Conservation (phyloP, 768 basidiomycete species). For the Naganishia vishniacii region DNA sequence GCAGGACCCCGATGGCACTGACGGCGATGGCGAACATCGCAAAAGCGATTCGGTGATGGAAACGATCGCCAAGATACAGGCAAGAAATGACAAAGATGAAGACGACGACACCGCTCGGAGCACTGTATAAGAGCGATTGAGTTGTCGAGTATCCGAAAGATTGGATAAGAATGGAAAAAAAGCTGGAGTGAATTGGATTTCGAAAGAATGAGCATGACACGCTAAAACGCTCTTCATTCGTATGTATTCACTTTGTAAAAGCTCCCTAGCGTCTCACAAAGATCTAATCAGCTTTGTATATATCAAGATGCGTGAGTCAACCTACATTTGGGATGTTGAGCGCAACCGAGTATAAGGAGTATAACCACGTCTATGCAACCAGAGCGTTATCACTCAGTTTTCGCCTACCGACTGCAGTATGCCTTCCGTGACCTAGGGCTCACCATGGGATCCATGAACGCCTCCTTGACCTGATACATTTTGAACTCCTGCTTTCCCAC, state of each 20-base stretch:
- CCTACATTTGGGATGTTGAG: slow-evolving; percentile 25
- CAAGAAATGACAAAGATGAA: slow-evolving; percentile 23
- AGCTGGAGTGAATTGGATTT: slow-evolving; percentile 3
- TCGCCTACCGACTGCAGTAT: too few species aligned
- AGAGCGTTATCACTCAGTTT: too few species aligned
- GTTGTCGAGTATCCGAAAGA: slow-evolving; percentile 18
- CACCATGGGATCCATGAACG: slow-evolving; percentile 27
- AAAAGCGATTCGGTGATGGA: slow-evolving; percentile 6
- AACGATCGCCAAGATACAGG: slow-evolving; percentile 21
- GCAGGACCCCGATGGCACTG: slow-evolving; percentile 24
- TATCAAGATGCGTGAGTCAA: not conserved
- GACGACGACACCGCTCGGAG: slow-evolving; percentile 23
- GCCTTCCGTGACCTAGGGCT: too few species aligned
- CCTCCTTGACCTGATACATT: slow-evolving; percentile 26
- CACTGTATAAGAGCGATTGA: slow-evolving; percentile 23
- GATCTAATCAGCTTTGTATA: too few species aligned
- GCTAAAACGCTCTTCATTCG: not conserved
- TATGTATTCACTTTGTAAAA: slow-evolving; percentile 1
- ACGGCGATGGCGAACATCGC: slow-evolving; percentile 18
- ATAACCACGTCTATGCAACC: slow-evolving; percentile 23
- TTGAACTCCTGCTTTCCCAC: slow-evolving; percentile 26
- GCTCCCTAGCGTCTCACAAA: too few species aligned
- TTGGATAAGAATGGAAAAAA: slow-evolving; percentile 28
- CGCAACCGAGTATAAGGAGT: slow-evolving; percentile 22
- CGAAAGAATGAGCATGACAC: not conserved